phyloP scores from a whole-genome alignment of 148 eudicot species.

The Polygonum aviculare region DNA sequence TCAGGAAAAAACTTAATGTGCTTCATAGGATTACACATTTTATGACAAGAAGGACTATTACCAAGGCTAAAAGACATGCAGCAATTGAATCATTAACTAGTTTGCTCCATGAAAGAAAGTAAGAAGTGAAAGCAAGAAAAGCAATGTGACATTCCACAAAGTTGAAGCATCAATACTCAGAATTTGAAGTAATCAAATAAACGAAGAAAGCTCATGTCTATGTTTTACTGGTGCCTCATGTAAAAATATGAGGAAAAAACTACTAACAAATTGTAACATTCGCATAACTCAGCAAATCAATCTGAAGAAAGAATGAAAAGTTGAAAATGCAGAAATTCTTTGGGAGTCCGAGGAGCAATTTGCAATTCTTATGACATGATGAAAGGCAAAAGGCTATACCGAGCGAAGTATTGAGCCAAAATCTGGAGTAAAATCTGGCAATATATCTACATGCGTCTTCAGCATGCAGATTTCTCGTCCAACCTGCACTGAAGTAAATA shows the following conservation, averaged over 20 bases:
- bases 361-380: background rate
- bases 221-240: background rate
- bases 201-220: background rate
- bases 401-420: slow-evolving; percentile 79
- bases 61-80: background rate
- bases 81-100: background rate
- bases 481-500: slow-evolving; percentile 42
- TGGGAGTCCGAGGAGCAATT: background rate
- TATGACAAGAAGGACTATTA: background rate
- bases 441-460: slow-evolving; percentile 90
- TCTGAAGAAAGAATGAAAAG: background rate
- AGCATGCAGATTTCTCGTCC: slow-evolving; percentile 82
- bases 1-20: background rate
- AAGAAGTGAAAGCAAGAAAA: no score
- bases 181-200: background rate
- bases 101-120: no score
- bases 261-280: background rate
- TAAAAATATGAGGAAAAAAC: background rate
- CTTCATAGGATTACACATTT: background rate
- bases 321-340: background rate
- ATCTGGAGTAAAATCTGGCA: slow-evolving; percentile 80
- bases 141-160: background rate
- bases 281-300: background rate
- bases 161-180: background rate
- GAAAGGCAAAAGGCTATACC: slow-evolving; percentile 27